phyloP scores from a whole-genome alignment of 345 rosid species.

The Brassica incana region DNA sequence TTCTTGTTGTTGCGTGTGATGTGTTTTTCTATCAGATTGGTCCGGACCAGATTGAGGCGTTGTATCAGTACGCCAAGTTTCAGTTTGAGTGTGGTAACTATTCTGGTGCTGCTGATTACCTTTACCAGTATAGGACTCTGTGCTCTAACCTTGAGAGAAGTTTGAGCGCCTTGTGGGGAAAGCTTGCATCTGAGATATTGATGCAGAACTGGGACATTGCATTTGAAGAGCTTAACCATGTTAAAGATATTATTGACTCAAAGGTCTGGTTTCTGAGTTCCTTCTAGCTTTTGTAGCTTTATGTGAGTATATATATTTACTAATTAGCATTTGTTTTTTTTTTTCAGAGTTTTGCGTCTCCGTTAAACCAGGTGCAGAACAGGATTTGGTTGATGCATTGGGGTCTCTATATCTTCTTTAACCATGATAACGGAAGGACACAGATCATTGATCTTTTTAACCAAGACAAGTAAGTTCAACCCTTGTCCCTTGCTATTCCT shows the following conservation, averaged over 20 bases:
- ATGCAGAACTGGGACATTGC: constrained; percentile 98
- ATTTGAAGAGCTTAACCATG: constrained; percentile 84
- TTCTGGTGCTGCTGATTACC: constrained; percentile 97
- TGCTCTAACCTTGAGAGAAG: constrained; percentile 87
- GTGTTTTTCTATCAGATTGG: constrained; percentile 63
- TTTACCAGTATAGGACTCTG: constrained; percentile 84
- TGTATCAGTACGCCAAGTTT: constrained; percentile 95
- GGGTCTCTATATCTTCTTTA: constrained; percentile 97
- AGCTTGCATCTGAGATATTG: constrained; percentile 91
- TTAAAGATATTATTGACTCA: constrained; percentile 92
- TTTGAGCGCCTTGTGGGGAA: constrained; percentile 94
- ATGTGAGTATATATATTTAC: neutral
- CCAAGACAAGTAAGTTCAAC: constrained; percentile 82
- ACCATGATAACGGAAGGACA: constrained; percentile 94
- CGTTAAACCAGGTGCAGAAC: constrained; percentile 85
- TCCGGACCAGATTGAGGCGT: constrained; percentile 91
- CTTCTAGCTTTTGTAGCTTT: constrained; percentile 6
- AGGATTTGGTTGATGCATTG: constrained; percentile 99
- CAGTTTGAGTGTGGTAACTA: constrained; percentile 99
- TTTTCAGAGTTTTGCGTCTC: constrained; percentile 75
- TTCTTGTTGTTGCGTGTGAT: neutral
- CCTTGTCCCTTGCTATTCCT: neutral
- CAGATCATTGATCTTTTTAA: constrained; percentile 91
- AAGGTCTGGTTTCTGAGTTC: constrained; percentile 50
- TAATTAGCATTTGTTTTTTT: constrained; percentile 2